Evolutionary conservation across 129 eudicot genomes (phyloP).

Genomic region (Flaveria trinervia): DNA sequence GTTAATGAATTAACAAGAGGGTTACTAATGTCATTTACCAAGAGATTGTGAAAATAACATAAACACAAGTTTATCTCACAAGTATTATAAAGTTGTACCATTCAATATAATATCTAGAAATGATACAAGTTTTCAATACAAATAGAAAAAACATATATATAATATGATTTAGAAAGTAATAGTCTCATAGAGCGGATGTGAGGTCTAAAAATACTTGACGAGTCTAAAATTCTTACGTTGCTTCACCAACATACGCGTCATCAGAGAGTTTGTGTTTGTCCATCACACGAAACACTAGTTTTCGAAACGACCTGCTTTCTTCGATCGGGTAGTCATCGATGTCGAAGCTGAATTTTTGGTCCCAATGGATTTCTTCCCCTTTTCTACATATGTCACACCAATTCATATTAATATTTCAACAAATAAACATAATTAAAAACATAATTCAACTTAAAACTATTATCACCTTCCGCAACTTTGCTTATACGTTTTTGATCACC

Average conservation of each 20-base stretch:
- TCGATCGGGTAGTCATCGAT: constrained; percentile 23
- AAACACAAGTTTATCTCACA: no score
- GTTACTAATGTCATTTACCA: no score
- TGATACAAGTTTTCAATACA: no score
- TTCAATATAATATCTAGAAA: no score
- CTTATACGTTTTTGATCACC: constrained; percentile 40
- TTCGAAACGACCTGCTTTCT: constrained; percentile 10
- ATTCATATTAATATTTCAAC: neutral
- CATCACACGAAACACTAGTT: constrained; percentile 42
- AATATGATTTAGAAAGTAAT: neutral
- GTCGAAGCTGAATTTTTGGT: constrained; percentile 37
- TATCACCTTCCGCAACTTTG: constrained; percentile 35
- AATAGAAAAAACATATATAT: no score
- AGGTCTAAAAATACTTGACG: neutral
- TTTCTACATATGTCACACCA: constrained; percentile 9
- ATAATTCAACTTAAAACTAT: neutral
- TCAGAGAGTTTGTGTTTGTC: constrained; percentile 43
- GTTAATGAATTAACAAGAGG: no score
- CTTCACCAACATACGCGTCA: constrained; percentile 40
- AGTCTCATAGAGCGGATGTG: neutral
- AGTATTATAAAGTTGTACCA: no score
- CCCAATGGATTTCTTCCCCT: constrained; percentile 43
- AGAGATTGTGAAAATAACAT: no score
- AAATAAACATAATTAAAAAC: neutral
- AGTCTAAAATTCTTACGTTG: constrained; percentile 27